Evolutionary conservation across 2,329 filamentous ascomycete genomes (phyloP).

Genomic region (Thermomyces lanuginosus): DNA sequence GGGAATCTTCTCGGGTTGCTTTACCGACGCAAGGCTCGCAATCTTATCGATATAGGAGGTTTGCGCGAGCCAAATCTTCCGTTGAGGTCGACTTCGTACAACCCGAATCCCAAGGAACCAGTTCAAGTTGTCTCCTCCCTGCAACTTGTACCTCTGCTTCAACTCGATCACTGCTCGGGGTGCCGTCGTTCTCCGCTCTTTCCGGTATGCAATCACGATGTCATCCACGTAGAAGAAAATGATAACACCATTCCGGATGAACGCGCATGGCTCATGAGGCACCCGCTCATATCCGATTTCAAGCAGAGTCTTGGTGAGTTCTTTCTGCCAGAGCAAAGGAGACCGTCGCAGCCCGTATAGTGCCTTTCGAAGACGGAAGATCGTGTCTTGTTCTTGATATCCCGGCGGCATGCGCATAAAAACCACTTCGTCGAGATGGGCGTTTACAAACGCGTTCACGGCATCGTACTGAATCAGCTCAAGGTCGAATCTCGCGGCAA

Average conservation of each 20-base stretch:
- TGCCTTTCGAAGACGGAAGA: constrained; percentile 4
- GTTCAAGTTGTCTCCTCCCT: constrained; percentile 1
- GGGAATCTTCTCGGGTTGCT: too few species aligned
- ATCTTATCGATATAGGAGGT: constrained; percentile 2
- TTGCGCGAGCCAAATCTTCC: constrained; percentile 1
- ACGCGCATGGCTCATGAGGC: constrained; percentile 2
- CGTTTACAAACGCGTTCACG: constrained; percentile 8
- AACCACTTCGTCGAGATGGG: constrained; percentile 3
- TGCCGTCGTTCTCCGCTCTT: neutral
- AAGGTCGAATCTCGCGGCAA: constrained; percentile 6
- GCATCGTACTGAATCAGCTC: constrained; percentile 6
- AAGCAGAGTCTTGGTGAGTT: constrained; percentile 3
- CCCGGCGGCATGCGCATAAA: constrained; percentile 2
- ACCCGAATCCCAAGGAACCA: constrained; percentile 3
- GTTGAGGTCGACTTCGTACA: constrained; percentile 3
- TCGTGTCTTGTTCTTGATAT: constrained; percentile 1
- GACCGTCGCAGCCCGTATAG: constrained; percentile 7
- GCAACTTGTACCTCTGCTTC: neutral
- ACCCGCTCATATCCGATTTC: constrained; percentile 2
- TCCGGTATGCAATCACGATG: constrained; percentile 3
- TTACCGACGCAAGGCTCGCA: neutral
- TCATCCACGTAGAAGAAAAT: constrained; percentile 4
- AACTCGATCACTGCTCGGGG: constrained; percentile 1
- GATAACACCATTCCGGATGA: constrained; percentile 1
- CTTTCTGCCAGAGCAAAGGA: constrained; percentile 6